Percentiles rank a stretch among this genome's conserved stretches.
Evolutionary conservation across 805 yeast species (phyloP).

Genomic region (Candida namnaoensis): DNA sequence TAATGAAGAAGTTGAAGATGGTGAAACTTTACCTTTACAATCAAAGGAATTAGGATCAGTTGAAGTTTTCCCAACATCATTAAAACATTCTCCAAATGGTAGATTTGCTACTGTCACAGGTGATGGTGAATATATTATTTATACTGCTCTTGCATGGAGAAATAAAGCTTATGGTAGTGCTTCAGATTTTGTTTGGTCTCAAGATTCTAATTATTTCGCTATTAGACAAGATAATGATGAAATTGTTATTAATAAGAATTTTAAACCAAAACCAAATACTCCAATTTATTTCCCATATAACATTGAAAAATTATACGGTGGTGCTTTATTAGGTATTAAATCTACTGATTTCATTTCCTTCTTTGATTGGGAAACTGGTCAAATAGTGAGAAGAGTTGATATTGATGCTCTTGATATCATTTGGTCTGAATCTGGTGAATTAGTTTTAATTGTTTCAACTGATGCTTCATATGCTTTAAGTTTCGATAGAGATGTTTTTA

Average conservation of each 20-base stretch:
- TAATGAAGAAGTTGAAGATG: constrained; percentile 62
- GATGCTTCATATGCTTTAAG: constrained; percentile 74
- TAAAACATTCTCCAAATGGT: constrained; percentile 94
- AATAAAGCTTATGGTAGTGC: constrained; percentile 90
- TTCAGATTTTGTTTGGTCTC: constrained; percentile 89
- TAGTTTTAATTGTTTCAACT: constrained; percentile 63
- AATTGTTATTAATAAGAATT: constrained; percentile 73
- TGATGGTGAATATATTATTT: constrained; percentile 94
- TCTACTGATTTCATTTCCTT: constrained; percentile 80
- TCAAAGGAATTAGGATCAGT: constrained; percentile 91
- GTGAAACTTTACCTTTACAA: constrained; percentile 67
- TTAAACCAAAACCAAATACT: constrained; percentile 65
- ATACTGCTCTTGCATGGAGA: constrained; percentile 97
- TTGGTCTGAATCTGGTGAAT: constrained; percentile 93
- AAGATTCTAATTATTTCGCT: constrained; percentile 83
- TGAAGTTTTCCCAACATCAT: constrained; percentile 83
- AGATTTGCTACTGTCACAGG: constrained; percentile 95
- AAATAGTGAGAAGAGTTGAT: constrained; percentile 79
- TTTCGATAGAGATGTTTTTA: constrained; percentile 61
- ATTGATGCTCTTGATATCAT: constrained; percentile 73
- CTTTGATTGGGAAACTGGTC: constrained; percentile 90
- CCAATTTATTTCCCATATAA: constrained; percentile 59
- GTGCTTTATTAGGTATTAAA: constrained; percentile 79
- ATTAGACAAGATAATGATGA: constrained; percentile 59
- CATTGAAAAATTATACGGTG: constrained; percentile 79